These are phyloP conservation scores for Pichia thaimueangensis DNA, from an alignment of 805 yeast species.

Conservation along the genomic window DNA sequence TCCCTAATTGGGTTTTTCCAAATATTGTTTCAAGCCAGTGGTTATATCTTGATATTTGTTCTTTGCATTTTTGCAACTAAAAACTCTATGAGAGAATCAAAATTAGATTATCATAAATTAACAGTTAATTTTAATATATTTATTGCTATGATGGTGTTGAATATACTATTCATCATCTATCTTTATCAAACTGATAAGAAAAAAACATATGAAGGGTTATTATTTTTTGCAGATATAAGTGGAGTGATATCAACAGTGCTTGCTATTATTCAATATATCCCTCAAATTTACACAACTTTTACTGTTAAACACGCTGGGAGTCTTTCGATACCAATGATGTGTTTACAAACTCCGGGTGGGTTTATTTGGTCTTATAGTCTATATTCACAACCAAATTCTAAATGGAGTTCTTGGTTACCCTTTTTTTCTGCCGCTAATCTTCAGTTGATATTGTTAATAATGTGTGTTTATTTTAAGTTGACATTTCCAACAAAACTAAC, in stretches of 20 bases:
- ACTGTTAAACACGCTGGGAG: constrained; percentile 71
- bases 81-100: constrained; percentile 41
- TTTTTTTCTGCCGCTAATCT: constrained; percentile 63
- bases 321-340: constrained; percentile 72
- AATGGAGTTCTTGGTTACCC: constrained; percentile 86
- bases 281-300: constrained; percentile 71
- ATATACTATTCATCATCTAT: constrained; percentile 23
- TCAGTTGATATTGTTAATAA: constrained; percentile 52
- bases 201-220: constrained; percentile 9
- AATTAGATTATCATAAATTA: constrained; percentile 37
- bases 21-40: constrained; percentile 54
- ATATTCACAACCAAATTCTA: constrained; percentile 64
- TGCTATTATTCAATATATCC: constrained; percentile 68
- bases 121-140: constrained; percentile 37
- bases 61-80: constrained; percentile 46
- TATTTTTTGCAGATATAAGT: constrained; percentile 47
- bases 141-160: constrained; percentile 31
- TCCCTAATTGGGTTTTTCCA: constrained; percentile 63
- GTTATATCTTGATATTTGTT: constrained; percentile 52
- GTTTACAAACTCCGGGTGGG: constrained; percentile 87
- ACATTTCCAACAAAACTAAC: constrained; percentile 17
- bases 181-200: constrained; percentile 3
- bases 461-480: constrained; percentile 52
- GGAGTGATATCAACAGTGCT: constrained; percentile 62
- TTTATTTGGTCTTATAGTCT: constrained; percentile 70